Evolutionary conservation across 352 stramenopile genomes (phyloP), one percentile per base, ranked within the genome.

Genomic region (Globisporangium canariense): DNA sequence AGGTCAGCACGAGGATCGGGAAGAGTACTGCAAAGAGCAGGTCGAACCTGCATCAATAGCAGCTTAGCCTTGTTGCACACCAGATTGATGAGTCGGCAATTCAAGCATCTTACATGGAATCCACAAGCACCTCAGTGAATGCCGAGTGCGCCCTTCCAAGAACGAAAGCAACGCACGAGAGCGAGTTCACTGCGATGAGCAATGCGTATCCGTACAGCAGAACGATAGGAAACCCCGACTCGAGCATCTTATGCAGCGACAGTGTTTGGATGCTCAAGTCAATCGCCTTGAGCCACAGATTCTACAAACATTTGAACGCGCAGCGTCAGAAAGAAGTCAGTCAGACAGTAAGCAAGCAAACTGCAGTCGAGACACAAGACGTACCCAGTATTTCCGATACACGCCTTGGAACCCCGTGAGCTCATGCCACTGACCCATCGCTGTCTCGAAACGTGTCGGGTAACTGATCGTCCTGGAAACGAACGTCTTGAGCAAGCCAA

Each of bases 301-400:
- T 82, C 75, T 82, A 0, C 63, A 18, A 5, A 38, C 10, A 40
- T 1, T 1, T 0, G 47, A 20, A 18, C 20, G 36, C 46, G 49
- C 28, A 60, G 32, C 14, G 32, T 58, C 49, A 34, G 18, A 36
- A 4, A 41, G 32, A 36, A 40, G 18, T 4, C 56, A 34, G 8
- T 16, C 22, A 25, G 22, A 25, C 22, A n/a, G 2, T 8, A 14
- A 34, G 20, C 2, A 30, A 7, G 16, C 20, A n/a, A 30, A 30
- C 8, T 16, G 13, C 40, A 45, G 11, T 16, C 9, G 9, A 4
- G 9, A 43, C 38, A n/a, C 40, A 45, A 2, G 40, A 45, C 67
- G 7, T 67, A 81, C 74, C 70, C 74, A 81, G 22, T 77, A 59
- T 49, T 81, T 81, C 9, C 74, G 65, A 45, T 75, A 41, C 36